Evolutionary conservation across 2,329 filamentous ascomycete genomes (phyloP), one percentile per base, ranked within the genome.

Genomic region (Cadophora sp.): DNA sequence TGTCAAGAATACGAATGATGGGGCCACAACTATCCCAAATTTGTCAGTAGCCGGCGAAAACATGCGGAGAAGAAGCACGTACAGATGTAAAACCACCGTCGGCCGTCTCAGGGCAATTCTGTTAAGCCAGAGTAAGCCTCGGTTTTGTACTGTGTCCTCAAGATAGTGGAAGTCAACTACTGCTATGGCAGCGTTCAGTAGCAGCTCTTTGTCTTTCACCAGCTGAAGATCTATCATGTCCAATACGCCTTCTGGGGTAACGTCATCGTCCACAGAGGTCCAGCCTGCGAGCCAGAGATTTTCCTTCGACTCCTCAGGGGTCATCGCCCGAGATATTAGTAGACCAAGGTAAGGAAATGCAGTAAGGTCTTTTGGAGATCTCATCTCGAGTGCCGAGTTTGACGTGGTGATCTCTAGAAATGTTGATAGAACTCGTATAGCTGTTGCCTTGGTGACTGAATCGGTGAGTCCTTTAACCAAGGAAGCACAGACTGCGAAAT

Each of bases 81-180:
- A 90, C 86, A 92, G 76, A 68, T 87, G 83, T 55, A 86, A 73
- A 27, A 90, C 81, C 9, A 91, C 87, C 8, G 81, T 79, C 2
- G 88, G 87, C 26, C 89, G 81, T 24, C 81, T 81, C 11, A 76
- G 73, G 3, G 88, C 87, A 31, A 91, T 77, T 61, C 85, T 81
- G 62, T 86, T 87, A 43, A 92, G 81, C 87, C 89, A 90, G 19
- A 80, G 76, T 3, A 92, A 79, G 19, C 83, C 86, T 16, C 87
- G 83, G 53, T 85, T 84, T 75, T 91, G 89, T 22, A 89, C 83
- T 1, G 81, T 81, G 66, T 91, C 88, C 67, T 91, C 89, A 8
- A 91, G 79, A 67, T 86, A 86, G 66, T 86, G 85, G 73, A 92
- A 91, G 75, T 92, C 89, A 11, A 91, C 85, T 51, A 91, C 81